Percentiles rank a stretch among this genome's conserved stretches.
Evolutionary conservation across 495 filamentous ascomycete genomes (phyloP).

Genomic region (Talaromyces proteolyticus): DNA sequence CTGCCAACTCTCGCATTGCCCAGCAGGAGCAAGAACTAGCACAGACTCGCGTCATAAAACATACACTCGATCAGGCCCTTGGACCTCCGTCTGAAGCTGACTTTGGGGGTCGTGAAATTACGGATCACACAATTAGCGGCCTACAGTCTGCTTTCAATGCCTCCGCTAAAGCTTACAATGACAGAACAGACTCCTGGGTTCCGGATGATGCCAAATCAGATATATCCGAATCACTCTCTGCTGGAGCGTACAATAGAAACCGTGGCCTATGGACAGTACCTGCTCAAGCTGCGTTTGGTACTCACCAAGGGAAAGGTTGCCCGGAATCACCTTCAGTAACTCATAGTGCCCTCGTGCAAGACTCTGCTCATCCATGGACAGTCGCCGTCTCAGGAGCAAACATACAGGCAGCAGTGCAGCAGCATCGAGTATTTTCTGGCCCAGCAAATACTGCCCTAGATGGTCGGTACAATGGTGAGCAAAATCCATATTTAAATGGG

Average conservation of each 20-base stretch:
- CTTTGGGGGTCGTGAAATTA: conserved; percentile 37
- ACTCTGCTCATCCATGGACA: conserved; percentile 3
- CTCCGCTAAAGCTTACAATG: conserved; percentile 40
- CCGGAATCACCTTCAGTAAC: conserved; percentile 14
- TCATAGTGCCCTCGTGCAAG: conserved; percentile 9
- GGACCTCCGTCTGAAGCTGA: conserved; percentile 56
- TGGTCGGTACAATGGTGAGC: conserved; percentile 20
- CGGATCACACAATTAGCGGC: conserved; percentile 47
- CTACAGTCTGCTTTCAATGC: conserved; percentile 50
- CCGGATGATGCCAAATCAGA: conserved; percentile 65
- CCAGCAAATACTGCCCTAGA: conserved; percentile 23
- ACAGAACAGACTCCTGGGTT: conserved; percentile 57
- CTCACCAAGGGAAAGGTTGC: conserved; percentile 24
- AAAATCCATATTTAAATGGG: conserved; percentile 23
- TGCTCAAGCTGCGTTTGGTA: conserved; percentile 20
- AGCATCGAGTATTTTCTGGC: conserved; percentile 38
- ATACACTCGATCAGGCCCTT: conserved; percentile 68
- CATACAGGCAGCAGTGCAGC: no score
- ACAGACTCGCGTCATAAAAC: conserved; percentile 68
- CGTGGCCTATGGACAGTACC: conserved; percentile 57
- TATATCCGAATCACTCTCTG: conserved; percentile 53
- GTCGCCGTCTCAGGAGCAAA: no score
- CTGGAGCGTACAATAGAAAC: conserved; percentile 52
- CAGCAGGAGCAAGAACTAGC: conserved; percentile 79
- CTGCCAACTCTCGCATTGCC: conserved; percentile 73